Evolutionary conservation across 352 stramenopile genomes (phyloP).

Genomic region (Phytopythium montanum): DNA sequence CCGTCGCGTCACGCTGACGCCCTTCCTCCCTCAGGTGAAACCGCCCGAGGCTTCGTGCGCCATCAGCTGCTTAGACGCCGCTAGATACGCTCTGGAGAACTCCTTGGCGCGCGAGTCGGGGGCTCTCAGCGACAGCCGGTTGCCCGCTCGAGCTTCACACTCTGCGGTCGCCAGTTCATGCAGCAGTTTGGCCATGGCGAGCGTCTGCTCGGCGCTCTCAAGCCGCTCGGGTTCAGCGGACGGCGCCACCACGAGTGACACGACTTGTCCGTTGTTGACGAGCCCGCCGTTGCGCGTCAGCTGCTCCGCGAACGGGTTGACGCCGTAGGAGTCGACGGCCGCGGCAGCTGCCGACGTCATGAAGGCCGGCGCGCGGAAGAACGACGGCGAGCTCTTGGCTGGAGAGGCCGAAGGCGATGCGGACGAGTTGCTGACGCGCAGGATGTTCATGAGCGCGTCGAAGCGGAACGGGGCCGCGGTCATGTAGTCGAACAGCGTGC

Average conservation of each 20-base stretch:
- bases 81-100: conserved; percentile 69
- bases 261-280: conserved; percentile 36
- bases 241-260: conserved; percentile 32
- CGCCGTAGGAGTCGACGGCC: conserved; percentile 12
- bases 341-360: conserved; percentile 13
- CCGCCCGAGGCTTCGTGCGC: conserved; percentile 42
- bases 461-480: conserved; percentile 44
- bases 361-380: conserved; percentile 13
- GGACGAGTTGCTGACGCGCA: conserved; percentile 36
- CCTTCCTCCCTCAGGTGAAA: background rate
- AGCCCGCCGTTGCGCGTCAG: conserved; percentile 46
- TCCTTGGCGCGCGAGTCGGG: conserved; percentile 42
- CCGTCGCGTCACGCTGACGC: background rate
- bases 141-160: conserved; percentile 55
- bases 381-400: background rate
- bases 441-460: conserved; percentile 31
- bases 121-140: conserved; percentile 53
- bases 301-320: conserved; percentile 52
- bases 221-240: conserved; percentile 36
- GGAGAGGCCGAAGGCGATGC: background rate
- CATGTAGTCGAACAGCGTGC: conserved; percentile 55
- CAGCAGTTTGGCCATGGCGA: conserved; percentile 74
- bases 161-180: conserved; percentile 70
- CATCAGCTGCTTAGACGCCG: conserved; percentile 65
- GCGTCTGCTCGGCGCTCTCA: conserved; percentile 63